Evolutionary conservation across 805 yeast genomes (phyloP).

Genomic region (Metschnikowia corniflorae): DNA sequence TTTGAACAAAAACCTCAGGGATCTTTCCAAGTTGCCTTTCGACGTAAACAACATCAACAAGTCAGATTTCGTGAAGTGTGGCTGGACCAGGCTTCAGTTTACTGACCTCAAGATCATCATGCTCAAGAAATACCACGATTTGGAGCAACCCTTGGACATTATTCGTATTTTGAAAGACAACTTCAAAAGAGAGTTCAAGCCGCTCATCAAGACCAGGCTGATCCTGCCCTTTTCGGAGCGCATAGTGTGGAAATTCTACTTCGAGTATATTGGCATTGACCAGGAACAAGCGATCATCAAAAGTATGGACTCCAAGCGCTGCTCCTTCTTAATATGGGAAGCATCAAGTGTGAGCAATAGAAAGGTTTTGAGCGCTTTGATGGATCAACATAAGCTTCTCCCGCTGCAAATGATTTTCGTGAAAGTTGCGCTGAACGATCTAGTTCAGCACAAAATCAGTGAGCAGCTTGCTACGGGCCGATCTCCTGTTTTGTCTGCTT

Average conservation of each 20-base stretch:
- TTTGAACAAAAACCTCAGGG: slow-evolving; percentile 22
- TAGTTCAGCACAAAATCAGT: slow-evolving; percentile 15
- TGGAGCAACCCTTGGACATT: slow-evolving; percentile 31
- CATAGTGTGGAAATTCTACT: slow-evolving; percentile 40
- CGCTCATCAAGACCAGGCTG: slow-evolving; percentile 19
- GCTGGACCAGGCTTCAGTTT: slow-evolving; percentile 22
- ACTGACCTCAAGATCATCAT: slow-evolving; percentile 29
- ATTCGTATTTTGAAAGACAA: slow-evolving; percentile 28
- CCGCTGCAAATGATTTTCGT: slow-evolving; percentile 27
- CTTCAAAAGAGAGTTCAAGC: slow-evolving; percentile 24
- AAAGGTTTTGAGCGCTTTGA: slow-evolving; percentile 16
- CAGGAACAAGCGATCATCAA: slow-evolving; percentile 24
- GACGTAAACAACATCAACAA: slow-evolving; percentile 20
- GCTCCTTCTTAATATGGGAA: slow-evolving; percentile 40
- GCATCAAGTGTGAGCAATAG: slow-evolving; percentile 21
- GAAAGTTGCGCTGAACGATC: slow-evolving; percentile 17
- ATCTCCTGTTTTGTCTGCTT: slow-evolving; percentile 23
- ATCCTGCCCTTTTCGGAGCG: slow-evolving; percentile 38
- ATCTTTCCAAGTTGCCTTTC: slow-evolving; percentile 17
- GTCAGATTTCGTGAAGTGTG: slow-evolving; percentile 19
- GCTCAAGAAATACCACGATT: slow-evolving; percentile 35
- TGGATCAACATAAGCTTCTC: slow-evolving; percentile 17
- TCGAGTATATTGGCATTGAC: slow-evolving; percentile 27
- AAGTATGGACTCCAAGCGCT: slow-evolving; percentile 19
- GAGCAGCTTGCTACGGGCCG: slow-evolving; percentile 12